Percentiles rank a stretch among this genome's conserved stretches.
Conservation (phyloP, 2,329 filamentous ascomycete species). For the Phyllosticta citriasiana region DNA sequence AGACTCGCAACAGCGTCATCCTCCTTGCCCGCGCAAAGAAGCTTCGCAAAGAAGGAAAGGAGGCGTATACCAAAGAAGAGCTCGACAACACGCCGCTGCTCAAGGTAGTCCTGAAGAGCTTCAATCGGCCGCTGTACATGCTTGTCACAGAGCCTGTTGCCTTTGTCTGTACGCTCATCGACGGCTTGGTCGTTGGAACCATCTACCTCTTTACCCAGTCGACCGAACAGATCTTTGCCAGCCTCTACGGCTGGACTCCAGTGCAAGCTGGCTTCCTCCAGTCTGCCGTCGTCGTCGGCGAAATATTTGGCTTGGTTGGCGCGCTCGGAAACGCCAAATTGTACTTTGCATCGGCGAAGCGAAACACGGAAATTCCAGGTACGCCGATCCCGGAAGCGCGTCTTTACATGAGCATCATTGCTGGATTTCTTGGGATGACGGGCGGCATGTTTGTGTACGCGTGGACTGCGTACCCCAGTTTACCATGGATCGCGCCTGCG, state of each 20-base stretch:
- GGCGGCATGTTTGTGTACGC: constrained; percentile 44
- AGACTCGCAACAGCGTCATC: constrained; percentile 40
- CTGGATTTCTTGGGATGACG: constrained; percentile 35
- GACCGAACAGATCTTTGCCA: constrained; percentile 33
- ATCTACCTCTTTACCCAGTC: constrained; percentile 43
- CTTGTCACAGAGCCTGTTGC: constrained; percentile 42
- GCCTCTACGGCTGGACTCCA: constrained; percentile 31
- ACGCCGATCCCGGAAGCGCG: constrained; percentile 31
- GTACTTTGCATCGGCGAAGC: constrained; percentile 32
- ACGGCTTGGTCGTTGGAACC: constrained; percentile 36
- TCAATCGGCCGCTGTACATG: constrained; percentile 26
- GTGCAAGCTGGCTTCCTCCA: constrained; percentile 37
- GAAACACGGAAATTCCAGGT: constrained; percentile 3
- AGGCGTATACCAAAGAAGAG: constrained; percentile 27
- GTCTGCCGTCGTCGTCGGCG: constrained; percentile 36
- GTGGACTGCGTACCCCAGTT: constrained; percentile 35
- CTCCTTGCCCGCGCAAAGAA: constrained; percentile 27
- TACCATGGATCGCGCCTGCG: constrained; percentile 40
- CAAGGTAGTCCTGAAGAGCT: constrained; percentile 22
- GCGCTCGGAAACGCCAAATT: constrained; percentile 28
- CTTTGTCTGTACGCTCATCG: constrained; percentile 39
- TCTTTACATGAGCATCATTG: constrained; percentile 34
- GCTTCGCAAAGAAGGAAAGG: constrained; percentile 18
- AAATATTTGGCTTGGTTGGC: constrained; percentile 31
- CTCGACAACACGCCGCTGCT: constrained; percentile 21